phyloP scores from a whole-genome alignment of 163 green algal species.

The Coccomyxa subellipsoidea region DNA sequence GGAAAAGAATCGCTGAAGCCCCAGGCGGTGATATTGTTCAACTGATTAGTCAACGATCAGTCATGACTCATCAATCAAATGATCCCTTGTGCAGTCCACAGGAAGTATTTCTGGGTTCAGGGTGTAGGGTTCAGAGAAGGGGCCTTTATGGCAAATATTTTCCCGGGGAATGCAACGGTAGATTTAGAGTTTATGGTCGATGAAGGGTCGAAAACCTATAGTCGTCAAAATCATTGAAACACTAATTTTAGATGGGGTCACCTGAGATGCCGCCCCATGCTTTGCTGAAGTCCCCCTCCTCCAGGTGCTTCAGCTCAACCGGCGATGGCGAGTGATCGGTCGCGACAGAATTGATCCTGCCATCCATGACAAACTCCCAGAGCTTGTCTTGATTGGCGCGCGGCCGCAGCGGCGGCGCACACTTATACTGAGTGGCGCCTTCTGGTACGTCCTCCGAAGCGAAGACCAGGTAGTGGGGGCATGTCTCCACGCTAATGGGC shows the following conservation, averaged over 20 bases:
- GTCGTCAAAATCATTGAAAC: no score
- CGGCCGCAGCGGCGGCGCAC: constrained; percentile 69
- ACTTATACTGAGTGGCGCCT: constrained; percentile 80
- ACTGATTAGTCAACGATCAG: no score
- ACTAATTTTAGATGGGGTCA: constrained; percentile 8
- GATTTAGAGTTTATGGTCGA: neutral
- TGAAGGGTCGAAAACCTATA: neutral
- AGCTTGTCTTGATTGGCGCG: constrained; percentile 61
- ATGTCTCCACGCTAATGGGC: constrained; percentile 86
- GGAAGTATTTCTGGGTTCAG: no score
- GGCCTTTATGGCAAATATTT: no score
- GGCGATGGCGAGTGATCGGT: constrained; percentile 89
- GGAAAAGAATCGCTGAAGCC: no score
- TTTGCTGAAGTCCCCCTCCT: constrained; percentile 81
- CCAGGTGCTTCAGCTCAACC: constrained; percentile 68
- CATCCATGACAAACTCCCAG: constrained; percentile 41
- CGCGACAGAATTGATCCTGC: constrained; percentile 69
- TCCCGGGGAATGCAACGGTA: no score
- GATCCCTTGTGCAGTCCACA: no score
- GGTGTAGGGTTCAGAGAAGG: no score
- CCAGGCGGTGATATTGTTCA: no score
- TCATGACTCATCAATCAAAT: no score
- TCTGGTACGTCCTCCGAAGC: constrained; percentile 61
- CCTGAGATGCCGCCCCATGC: constrained; percentile 92
- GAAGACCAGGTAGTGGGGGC: constrained; percentile 93